Evolutionary conservation across 1,284 basidiomycete genomes (phyloP).

Genomic region (Xerocomus nothofagi): DNA sequence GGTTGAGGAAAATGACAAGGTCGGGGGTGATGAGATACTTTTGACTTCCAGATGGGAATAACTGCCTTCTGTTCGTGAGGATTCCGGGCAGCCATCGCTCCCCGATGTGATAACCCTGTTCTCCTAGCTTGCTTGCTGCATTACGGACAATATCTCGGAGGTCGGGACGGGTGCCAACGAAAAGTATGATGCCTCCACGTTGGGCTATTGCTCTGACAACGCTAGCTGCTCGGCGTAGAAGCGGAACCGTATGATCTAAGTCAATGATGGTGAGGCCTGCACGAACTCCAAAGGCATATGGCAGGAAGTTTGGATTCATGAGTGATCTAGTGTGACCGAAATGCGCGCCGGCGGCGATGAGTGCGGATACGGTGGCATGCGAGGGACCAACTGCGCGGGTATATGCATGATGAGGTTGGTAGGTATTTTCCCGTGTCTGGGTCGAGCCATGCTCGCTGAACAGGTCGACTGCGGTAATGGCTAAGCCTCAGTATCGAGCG

Average conservation of each 20-base stretch:
- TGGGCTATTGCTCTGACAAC: constrained; percentile 83
- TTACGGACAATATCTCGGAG: constrained; percentile 75
- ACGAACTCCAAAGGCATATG: constrained; percentile 94
- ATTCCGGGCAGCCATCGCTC: constrained; percentile 94
- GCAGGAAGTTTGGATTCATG: constrained; percentile 86
- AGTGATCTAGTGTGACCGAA: constrained; percentile 85
- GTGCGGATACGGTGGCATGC: constrained; percentile 81
- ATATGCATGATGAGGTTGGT: constrained; percentile 72
- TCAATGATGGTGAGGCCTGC: constrained; percentile 94
- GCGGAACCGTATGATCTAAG: constrained; percentile 90
- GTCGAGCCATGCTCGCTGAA: constrained; percentile 78
- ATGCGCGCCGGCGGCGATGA: constrained; percentile 92
- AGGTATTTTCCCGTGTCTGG: constrained; percentile 69
- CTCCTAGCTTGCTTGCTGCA: constrained; percentile 78
- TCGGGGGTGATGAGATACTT: constrained; percentile 75
- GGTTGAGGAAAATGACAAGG: constrained; percentile 88
- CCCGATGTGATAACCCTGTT: constrained; percentile 79
- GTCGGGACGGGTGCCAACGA: constrained; percentile 86
- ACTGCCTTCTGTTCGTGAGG: constrained; percentile 85
- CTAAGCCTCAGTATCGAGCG: constrained; percentile 17
- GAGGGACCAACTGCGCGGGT: constrained; percentile 62
- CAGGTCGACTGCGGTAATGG: constrained; percentile 51
- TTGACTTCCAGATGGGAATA: constrained; percentile 68
- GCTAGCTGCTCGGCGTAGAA: constrained; percentile 87
- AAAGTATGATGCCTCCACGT: constrained; percentile 84